These are phyloP conservation scores for Cyclotella choctawhatcheeana DNA, from an alignment of 108 stramenopile species.

Conservation along the genomic window DNA sequence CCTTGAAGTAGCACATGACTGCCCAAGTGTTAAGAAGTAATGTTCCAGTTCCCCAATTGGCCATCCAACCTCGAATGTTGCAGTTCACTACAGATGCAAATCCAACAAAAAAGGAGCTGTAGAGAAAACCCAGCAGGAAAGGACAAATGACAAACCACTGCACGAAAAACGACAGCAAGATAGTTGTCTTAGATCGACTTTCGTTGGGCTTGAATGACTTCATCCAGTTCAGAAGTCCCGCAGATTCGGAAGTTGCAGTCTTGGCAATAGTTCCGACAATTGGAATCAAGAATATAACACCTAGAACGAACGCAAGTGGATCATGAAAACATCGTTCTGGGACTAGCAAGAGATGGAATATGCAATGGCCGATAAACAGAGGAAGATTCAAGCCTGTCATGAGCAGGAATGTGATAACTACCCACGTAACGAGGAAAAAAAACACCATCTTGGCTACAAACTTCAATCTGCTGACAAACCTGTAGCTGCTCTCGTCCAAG, in stretches of 20 bases:
- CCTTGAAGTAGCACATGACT: constrained; percentile 52
- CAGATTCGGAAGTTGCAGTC: constrained; percentile 20
- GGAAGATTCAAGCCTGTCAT: constrained; percentile 53
- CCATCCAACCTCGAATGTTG: constrained; percentile 14
- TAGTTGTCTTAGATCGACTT: constrained; percentile 41
- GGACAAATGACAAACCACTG: constrained; percentile 72
- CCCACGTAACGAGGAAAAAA: constrained; percentile 70
- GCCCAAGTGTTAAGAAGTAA: constrained; percentile 74
- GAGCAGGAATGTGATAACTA: constrained; percentile 56
- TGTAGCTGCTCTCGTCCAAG: constrained; percentile 35
- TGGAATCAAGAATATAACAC: constrained; percentile 62
- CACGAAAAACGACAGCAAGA: constrained; percentile 36
- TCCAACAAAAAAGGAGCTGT: constrained; percentile 56
- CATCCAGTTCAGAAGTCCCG: constrained; percentile 45
- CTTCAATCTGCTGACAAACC: neutral
- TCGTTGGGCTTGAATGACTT: constrained; percentile 55
- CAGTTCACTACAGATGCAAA: neutral
- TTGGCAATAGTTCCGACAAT: constrained; percentile 25
- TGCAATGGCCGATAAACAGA: constrained; percentile 59
- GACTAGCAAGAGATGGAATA: constrained; percentile 59
- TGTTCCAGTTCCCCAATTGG: constrained; percentile 62
- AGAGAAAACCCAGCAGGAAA: constrained; percentile 62
- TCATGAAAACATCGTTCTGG: constrained; percentile 73
- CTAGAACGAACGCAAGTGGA: constrained; percentile 77
- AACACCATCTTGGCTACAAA: constrained; percentile 51